Evolutionary conservation across 1,284 basidiomycete genomes (phyloP), one percentile per base, ranked within the genome.

Genomic region (Heterobasidion parviporum): DNA sequence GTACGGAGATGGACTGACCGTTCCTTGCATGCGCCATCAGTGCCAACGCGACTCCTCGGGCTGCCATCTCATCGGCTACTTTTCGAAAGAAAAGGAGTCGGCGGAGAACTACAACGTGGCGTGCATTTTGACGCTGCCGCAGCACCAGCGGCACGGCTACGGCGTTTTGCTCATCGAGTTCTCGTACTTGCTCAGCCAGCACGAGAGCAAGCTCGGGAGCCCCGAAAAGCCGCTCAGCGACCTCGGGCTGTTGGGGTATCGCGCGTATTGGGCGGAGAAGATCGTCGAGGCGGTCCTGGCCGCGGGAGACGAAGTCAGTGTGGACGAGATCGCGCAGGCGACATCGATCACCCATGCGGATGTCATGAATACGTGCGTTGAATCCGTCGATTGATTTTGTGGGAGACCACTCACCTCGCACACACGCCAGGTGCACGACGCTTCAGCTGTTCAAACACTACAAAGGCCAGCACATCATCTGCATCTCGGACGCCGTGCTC

Each of bases 81-180:
- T 99, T 71, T 98, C 94, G 36, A 99, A 99, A 68, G 97, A 99
- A 73, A 99, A 99, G 70, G 97, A 99, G 70, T 97, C 86, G 6
- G 90, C 96, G 14, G 96, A 99, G 67, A 93, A 87, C 63, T 99
- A 99, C 80, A 99, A 99, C 70, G 92, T 99, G 54, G 96, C 97
- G 0, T 99, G 97, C 79, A 98, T 99, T 72, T 76, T 99, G 60
- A 97, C 97, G 9, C 81, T 99, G 43, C 97, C 97, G 7, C 97
- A 99, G 70, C 91, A 98, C 69, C 97, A 99, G 71, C 87, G 97
- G 41, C 88, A 91, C 65, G 96, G 96, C 1, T 98, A 93, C 70
- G 97, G 97, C 56, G 93, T 93, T 67, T 76, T 98, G 35, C 79
- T 99, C 48, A 99, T 99, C 72, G 94, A 99, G 69, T 99, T 99